Conservation (phyloP, 2,329 filamentous ascomycete species). For the Fusarium palustre region DNA sequence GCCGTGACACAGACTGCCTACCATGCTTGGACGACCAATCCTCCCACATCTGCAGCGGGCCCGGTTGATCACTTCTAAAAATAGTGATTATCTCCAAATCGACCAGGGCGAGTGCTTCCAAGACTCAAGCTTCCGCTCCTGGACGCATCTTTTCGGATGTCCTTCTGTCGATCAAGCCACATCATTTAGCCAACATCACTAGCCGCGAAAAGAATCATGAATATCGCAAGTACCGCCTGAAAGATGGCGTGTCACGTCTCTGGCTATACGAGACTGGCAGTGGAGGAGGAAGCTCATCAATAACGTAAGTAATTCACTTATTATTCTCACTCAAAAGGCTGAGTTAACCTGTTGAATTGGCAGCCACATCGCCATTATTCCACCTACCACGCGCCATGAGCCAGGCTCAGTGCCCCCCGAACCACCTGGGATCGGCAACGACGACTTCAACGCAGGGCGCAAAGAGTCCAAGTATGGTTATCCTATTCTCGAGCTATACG, state of each 20-base stretch:
- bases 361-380: slow-evolving; percentile 32
- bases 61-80: too few relatives aligned
- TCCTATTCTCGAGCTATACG: slow-evolving; percentile 44
- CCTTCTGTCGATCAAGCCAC: slow-evolving; percentile 40
- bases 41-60: too few relatives aligned
- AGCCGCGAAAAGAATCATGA: slow-evolving; percentile 45
- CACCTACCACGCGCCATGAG: slow-evolving; percentile 5
- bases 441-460: slow-evolving; percentile 47
- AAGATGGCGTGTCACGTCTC: slow-evolving; percentile 38
- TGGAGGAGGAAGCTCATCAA: slow-evolving; percentile 31
- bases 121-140: neutral
- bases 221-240: slow-evolving; percentile 45
- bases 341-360: neutral
- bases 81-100: too few relatives aligned
- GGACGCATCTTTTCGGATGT: slow-evolving; percentile 22
- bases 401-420: slow-evolving; percentile 36
- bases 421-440: slow-evolving; percentile 47
- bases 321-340: neutral
- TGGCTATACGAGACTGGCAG: slow-evolving; percentile 46
- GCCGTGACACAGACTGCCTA: too few relatives aligned
- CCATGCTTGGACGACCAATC: too few relatives aligned
- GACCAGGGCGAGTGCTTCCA: too few relatives aligned
- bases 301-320: slow-evolving; percentile 34
- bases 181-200: slow-evolving; percentile 41
- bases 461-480: slow-evolving; percentile 48